These are phyloP conservation scores for Apiospora koreana DNA, from an alignment of 2,329 filamentous ascomycete genomes.

Conservation along the genomic window DNA sequence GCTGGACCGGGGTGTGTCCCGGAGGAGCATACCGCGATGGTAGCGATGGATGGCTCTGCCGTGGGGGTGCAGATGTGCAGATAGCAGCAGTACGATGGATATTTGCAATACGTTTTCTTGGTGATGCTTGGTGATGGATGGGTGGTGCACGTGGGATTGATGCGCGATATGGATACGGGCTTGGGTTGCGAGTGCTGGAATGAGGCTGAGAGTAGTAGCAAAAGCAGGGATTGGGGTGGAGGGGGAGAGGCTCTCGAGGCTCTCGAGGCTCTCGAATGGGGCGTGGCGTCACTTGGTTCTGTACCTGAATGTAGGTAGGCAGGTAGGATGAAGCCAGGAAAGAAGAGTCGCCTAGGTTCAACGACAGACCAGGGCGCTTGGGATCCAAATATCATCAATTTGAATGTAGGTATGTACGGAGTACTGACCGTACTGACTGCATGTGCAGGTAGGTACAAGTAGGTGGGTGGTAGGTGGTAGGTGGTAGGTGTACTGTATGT, in stretches of 20 bases:
- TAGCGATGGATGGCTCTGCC: not conserved
- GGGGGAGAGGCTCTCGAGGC: not conserved
- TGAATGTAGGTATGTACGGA: too few relatives aligned
- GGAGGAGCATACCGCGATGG: not conserved
- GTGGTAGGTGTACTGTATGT: not conserved
- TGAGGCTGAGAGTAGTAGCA: not conserved
- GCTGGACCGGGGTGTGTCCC: not conserved
- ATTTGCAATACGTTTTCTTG: not conserved
- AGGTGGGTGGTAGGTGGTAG: too few relatives aligned
- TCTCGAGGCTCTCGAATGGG: not conserved
- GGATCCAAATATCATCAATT: too few relatives aligned
- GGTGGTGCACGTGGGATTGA: not conserved
- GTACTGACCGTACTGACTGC: too few relatives aligned
- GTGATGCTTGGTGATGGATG: too few relatives aligned
- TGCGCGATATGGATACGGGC: not conserved
- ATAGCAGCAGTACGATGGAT: not conserved
- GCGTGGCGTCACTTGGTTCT: not conserved
- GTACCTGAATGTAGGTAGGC: not conserved
- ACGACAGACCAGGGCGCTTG: too few relatives aligned
- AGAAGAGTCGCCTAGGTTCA: too few relatives aligned
- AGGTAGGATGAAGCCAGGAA: too few relatives aligned
- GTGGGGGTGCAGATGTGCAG: not conserved
- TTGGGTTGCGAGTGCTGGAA: not conserved
- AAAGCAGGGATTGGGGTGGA: slow-evolving; percentile 1
- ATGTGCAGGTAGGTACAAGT: too few relatives aligned